Base-by-base conservation (phyloP, 2,329 filamentous ascomycete species). In the Dothidotthia symphoricarpi region DNA sequence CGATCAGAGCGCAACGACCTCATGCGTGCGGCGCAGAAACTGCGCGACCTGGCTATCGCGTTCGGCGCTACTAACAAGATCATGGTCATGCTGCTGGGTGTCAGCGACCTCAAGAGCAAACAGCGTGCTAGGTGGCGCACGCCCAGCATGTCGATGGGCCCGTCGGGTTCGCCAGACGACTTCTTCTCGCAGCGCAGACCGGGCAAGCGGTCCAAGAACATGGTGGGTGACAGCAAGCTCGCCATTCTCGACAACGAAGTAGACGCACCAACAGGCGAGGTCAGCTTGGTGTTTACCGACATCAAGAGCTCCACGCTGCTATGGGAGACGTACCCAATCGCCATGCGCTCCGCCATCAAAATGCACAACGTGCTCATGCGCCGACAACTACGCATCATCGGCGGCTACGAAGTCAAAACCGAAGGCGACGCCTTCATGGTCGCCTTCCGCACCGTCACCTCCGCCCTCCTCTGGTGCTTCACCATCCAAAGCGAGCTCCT, bases 351-450 rank as follows among this genome's bases (percentile, higher is more conserved):
- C 11, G 90, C 90, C 13, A 98, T 98, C 69, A 94, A 91, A 68
- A 83, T 95, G 53, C 93, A 98, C 75, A 98, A 98, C 66, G 89
- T 95, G 57, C 81, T 96, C 30, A 95, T 98, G 85, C 85, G 93
- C 51, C 81, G 93, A 39, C 91, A 97, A 63, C 74, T 98, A 53
- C 83, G 93, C 34, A 85, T 90, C 47, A 94, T 96, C 55, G 93
- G 93, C 60, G 93, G 93, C 1, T 98, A 96, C 61, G 93, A 98
- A 70, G 93, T 98, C 67, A 98, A 98, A 76, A 98, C 93, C 13
- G 93, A 98, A 87, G 93, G 93, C 53, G 93, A 98, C 69, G 93
- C 93, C 7, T 98, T 98, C 61, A 97, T 98, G 90, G 93, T 98
- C 22, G 95, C 91, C 8, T 98, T 98, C 68, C 88, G 90, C 2